These are phyloP conservation scores for Stachybotrys elegans DNA, from an alignment of 2,329 filamentous ascomycete species.

Conservation along the genomic window DNA sequence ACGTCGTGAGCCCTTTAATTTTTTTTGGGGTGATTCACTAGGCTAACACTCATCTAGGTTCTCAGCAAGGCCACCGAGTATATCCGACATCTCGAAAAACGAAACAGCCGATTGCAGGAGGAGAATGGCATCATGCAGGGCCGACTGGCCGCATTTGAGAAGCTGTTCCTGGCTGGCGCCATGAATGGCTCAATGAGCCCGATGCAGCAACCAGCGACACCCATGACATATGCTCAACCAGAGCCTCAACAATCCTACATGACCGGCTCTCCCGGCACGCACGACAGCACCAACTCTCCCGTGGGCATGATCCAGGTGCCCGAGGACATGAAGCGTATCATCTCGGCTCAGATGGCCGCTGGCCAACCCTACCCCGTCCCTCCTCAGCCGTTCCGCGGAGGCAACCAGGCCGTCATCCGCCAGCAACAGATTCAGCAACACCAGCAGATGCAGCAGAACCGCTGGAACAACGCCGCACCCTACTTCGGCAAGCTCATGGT, in stretches of 20 bases:
- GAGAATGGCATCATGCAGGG: conserved; percentile 78
- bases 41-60: conserved; percentile 41
- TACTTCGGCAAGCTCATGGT: conserved; percentile 81
- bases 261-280: conserved; percentile 37
- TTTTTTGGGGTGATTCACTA: neutral
- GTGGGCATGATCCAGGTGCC: conserved; percentile 62
- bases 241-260: conserved; percentile 39
- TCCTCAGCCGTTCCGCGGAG: conserved; percentile 40
- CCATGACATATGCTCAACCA: conserved; percentile 40
- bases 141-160: conserved; percentile 69
- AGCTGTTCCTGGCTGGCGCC: conserved; percentile 73
- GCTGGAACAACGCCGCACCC: conserved; percentile 49
- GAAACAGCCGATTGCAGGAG: conserved; percentile 74
- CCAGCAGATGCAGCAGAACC: conserved; percentile 42
- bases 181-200: conserved; percentile 57
- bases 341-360: conserved; percentile 50
- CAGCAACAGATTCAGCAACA: conserved; percentile 54
- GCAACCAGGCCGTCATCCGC: conserved; percentile 40
- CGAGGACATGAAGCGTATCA: conserved; percentile 59
- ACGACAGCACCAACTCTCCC: conserved; percentile 33
- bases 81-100: conserved; percentile 87
- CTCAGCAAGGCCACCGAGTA: conserved; percentile 95
- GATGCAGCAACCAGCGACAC: conserved; percentile 48
- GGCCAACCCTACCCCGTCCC: conserved; percentile 49
- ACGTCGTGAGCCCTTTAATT: conserved; percentile 13